Base-by-base conservation (phyloP, 495 filamentous ascomycete genomes). In the Symbiotaphrina buchneri region DNA sequence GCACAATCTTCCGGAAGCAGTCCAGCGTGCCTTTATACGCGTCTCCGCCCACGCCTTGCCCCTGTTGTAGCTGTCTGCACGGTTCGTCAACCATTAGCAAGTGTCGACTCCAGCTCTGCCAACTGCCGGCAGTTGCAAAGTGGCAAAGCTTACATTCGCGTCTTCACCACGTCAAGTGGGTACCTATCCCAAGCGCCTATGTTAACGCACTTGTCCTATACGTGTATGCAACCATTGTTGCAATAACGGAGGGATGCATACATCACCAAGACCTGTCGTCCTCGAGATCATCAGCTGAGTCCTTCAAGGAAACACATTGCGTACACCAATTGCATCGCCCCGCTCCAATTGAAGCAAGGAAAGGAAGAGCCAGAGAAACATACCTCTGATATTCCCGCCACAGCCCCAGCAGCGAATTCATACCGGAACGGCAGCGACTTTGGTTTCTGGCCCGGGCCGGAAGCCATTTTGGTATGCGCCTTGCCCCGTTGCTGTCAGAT, bases 91-190 rank as follows among this genome's bases (percentile, higher is more conserved):
- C 11, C 24, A 24, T 33, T 42, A 33, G 17, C 5, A 23, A 15
- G 25, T 11, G 8, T 32, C 28, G 20, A 30, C 32, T 30, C 27
- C 18, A 29, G 5, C 25, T 13, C 3, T 15, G 3, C 14, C n/a
- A n/a, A n/a, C n/a, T n/a, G n/a, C n/a, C n/a, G n/a, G n/a, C n/a
- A n/a, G n/a, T n/a, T n/a, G n/a, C n/a, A 6, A 16, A 24, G 23
- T 7, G 14, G 14, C 15, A 6, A 13, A 16, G 30, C 78, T 65
- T 65, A 90, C 78, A 97, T 74, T 68, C 87, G 62, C 30, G 87
- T 97, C 63, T 97, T 97, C 45, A 97, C 80, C 27, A 95, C 85
- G 53, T 97, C 87, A 44, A 97, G 61, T 42, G 87, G 87, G 61
- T 97, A 97, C 87, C 83, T 94, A 34, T 29, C 16, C n/a, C n/a